Evolutionary conservation across 768 basidiomycete species (phyloP).

Genomic region (Tulasnella sp.): DNA sequence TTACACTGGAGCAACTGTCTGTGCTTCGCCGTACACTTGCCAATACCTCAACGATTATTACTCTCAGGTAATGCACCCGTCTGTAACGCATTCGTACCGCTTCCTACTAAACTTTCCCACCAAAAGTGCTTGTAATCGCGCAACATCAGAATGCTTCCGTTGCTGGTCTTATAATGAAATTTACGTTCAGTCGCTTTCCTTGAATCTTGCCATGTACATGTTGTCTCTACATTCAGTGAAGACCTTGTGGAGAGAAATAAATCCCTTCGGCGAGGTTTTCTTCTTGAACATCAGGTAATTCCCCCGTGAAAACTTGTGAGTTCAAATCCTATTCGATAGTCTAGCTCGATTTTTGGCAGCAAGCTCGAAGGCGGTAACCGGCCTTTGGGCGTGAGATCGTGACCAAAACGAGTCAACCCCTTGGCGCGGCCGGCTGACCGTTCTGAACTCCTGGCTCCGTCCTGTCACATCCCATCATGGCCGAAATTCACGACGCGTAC

Average conservation of each 20-base stretch:
- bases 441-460: too few species aligned
- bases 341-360: neutral
- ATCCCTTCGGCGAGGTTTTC: neutral
- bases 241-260: neutral
- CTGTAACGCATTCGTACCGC: too few species aligned
- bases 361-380: neutral
- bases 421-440: too few species aligned
- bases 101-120: neutral
- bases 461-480: slow-evolving; percentile 46
- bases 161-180: neutral
- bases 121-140: neutral
- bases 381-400: neutral
- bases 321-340: neutral
- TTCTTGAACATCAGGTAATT: neutral
- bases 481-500: slow-evolving; percentile 91
- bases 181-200: neutral
- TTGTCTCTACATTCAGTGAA: neutral
- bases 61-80: neutral
- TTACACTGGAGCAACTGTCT: slow-evolving; percentile 25
- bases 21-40: slow-evolving; percentile 25
- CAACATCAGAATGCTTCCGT: neutral
- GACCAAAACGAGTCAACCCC: neutral
- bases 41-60: neutral
- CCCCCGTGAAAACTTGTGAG: neutral
- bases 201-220: too few species aligned